Conservation (phyloP, 495 filamentous ascomycete species). For the Tetracladium setigerum region DNA sequence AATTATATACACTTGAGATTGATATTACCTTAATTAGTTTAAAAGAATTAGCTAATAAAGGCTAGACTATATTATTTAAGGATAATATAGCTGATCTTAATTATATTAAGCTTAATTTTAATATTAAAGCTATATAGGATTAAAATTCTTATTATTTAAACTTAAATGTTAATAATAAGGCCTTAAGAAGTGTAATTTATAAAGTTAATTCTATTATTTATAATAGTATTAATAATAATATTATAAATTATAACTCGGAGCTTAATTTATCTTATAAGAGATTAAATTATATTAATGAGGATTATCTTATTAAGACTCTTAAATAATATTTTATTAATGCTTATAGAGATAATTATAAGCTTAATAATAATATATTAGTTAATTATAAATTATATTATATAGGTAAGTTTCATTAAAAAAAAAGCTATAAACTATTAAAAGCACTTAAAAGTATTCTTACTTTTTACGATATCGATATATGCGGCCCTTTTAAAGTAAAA, state of each 20-base stretch:
- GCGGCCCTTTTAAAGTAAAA: too few species aligned
- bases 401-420: not conserved
- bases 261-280: conserved; percentile 7
- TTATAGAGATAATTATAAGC: too few species aligned
- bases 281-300: conserved; percentile 6
- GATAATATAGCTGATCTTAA: not conserved
- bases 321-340: not conserved
- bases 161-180: not conserved
- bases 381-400: conserved; percentile 1
- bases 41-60: conserved; percentile 7
- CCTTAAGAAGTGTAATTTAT: not conserved
- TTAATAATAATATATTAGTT: not conserved
- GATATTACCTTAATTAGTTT: conserved; percentile 6
- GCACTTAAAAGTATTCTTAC: too few species aligned
- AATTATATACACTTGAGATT: conserved; percentile 6
- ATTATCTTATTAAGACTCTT: conserved; percentile 8
- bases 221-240: not conserved
- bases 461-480: too few species aligned
- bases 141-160: conserved; percentile 10
- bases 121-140: conserved; percentile 1
- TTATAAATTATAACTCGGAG: too few species aligned
- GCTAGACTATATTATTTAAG: conserved; percentile 4
- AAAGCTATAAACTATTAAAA: conserved; percentile 7
- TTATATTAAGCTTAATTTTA: conserved; percentile 1
- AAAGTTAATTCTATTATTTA: not conserved